Percentiles rank a stretch among this genome's conserved stretches.
These are phyloP conservation scores for Amphibolis antarctica DNA, from an alignment of 106 monocot genomes.

Conservation along the genomic window DNA sequence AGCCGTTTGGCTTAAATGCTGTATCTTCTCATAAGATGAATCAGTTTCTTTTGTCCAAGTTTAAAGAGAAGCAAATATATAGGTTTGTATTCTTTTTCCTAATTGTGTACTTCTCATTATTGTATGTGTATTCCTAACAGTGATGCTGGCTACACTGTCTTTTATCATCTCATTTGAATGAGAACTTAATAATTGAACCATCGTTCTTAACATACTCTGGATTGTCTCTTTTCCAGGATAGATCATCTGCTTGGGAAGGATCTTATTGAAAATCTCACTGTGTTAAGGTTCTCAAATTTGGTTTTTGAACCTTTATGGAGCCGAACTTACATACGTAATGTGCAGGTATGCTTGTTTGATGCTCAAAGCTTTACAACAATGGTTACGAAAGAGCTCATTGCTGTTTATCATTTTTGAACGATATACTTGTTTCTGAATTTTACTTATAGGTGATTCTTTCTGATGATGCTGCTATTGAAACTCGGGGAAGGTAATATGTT, in stretches of 20 bases:
- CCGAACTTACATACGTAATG: constrained; percentile 70
- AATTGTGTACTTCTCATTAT: background rate
- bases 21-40: constrained; percentile 49
- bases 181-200: background rate
- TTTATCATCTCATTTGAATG: background rate
- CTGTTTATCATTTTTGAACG: background rate
- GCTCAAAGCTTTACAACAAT: background rate
- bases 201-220: background rate
- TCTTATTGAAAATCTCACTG: constrained; percentile 75
- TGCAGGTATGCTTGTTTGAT: constrained; percentile 39
- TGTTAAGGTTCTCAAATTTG: constrained; percentile 79
- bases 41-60: constrained; percentile 57
- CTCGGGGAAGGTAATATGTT: constrained; percentile 47
- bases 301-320: constrained; percentile 92
- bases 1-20: constrained; percentile 76
- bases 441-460: constrained; percentile 61
- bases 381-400: background rate
- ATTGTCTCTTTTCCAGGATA: constrained; percentile 38
- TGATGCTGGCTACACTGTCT: background rate
- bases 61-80: constrained; percentile 74
- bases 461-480: constrained; percentile 65
- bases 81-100: constrained; percentile 24
- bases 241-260: constrained; percentile 86
- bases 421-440: background rate
- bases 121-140: background rate